Conservation (phyloP, 108 stramenopile genomes). For the Schizochytrium sp. region DNA sequence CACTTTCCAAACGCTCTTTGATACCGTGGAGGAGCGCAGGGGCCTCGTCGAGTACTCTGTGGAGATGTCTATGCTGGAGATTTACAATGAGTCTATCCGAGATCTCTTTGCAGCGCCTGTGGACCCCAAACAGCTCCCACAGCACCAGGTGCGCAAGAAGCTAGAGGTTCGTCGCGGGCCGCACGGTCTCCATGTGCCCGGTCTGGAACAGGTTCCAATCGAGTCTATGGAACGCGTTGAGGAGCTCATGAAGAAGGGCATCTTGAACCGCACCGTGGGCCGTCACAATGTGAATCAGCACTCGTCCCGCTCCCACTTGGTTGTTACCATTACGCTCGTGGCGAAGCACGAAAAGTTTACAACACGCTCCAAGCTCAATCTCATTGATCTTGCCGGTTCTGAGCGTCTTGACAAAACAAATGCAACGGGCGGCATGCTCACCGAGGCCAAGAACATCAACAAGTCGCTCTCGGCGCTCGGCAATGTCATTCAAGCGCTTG, state of each 20-base stretch:
- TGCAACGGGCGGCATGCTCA: conserved; percentile 29
- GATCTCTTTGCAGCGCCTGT: conserved; percentile 60
- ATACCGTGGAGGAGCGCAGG: conserved; percentile 35
- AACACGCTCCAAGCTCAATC: conserved; percentile 41
- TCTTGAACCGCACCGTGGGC: conserved; percentile 37
- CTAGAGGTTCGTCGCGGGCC: conserved; percentile 39
- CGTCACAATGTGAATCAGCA: conserved; percentile 51
- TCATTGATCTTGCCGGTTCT: conserved; percentile 54
- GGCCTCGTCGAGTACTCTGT: conserved; percentile 48
- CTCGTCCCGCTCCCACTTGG: conserved; percentile 36
- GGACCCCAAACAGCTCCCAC: not conserved
- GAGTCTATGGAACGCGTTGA: conserved; percentile 36
- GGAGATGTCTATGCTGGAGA: conserved; percentile 73
- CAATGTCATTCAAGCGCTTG: conserved; percentile 47
- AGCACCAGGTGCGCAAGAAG: conserved; percentile 7
- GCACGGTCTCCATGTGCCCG: conserved; percentile 41
- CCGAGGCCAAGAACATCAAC: conserved; percentile 56
- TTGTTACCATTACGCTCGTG: conserved; percentile 31
- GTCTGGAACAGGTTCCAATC: conserved; percentile 31
- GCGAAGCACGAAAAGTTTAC: conserved; percentile 32
- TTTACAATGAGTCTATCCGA: conserved; percentile 91
- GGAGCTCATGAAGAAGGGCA: conserved; percentile 32
- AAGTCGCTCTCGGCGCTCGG: conserved; percentile 48
- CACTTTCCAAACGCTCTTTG: conserved; percentile 66
- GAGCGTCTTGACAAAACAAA: conserved; percentile 41